Conservation (phyloP, 2,329 filamentous ascomycete species). For the Neofusicoccum cordaticola region DNA sequence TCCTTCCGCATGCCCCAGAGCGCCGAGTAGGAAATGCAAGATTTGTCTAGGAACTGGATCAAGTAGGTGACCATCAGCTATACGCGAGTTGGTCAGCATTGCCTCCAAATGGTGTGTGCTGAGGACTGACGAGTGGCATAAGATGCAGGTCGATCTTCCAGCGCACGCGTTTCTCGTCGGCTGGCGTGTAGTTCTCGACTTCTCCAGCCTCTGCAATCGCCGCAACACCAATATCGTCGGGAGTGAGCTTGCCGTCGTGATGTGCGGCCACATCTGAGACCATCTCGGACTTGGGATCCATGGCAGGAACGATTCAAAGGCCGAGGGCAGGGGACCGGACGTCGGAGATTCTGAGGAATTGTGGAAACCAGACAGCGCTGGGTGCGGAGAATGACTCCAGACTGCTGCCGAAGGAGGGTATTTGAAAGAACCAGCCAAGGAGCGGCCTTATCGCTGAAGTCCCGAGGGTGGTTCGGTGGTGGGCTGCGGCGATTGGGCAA, state of each 20-base stretch:
- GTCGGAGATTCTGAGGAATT: background rate
- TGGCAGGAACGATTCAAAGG: background rate
- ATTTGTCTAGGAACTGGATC: slow-evolving; percentile 24
- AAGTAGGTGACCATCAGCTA: slow-evolving; percentile 23
- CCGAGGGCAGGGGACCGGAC: background rate
- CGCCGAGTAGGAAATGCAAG: slow-evolving; percentile 22
- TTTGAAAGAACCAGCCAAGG: background rate
- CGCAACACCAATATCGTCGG: background rate
- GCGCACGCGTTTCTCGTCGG: slow-evolving; percentile 51
- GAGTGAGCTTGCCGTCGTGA: background rate
- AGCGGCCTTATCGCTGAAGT: background rate
- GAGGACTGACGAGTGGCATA: background rate
- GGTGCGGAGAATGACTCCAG: background rate
- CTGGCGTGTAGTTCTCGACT: slow-evolving; percentile 40
- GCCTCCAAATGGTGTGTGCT: background rate
- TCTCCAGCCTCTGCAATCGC: background rate
- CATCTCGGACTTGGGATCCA: background rate
- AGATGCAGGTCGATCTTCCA: slow-evolving; percentile 47
- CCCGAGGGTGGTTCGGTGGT: background rate
- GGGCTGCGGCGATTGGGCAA: background rate
- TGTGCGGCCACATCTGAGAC: background rate
- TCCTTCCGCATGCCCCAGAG: slow-evolving; percentile 26
- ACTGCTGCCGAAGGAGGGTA: background rate
- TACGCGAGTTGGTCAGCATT: background rate
- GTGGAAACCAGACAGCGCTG: background rate